phyloP scores from a whole-genome alignment of 805 yeast genomes.

The Candida maltosa region DNA sequence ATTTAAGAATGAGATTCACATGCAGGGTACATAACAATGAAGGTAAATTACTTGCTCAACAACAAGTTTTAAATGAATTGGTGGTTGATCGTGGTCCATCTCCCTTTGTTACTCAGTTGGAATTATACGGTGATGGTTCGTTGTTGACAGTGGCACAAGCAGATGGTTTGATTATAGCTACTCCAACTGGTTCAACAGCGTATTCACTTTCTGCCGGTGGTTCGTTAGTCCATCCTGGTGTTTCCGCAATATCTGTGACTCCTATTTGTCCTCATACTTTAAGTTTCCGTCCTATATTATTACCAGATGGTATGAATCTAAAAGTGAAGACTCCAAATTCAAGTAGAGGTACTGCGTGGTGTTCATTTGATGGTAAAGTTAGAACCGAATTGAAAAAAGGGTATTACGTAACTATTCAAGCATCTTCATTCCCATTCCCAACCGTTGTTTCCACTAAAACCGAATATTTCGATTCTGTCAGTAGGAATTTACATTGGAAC shows the following conservation, averaged over 20 bases:
- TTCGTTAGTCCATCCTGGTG: conserved; percentile 89
- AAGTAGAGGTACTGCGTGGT: conserved; percentile 92
- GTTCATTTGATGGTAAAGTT: conserved; percentile 90
- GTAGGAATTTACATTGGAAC: conserved; percentile 91
- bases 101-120: conserved; percentile 87
- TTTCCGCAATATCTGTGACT: conserved; percentile 86
- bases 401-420: conserved; percentile 79
- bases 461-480: conserved; percentile 80
- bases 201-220: conserved; percentile 96
- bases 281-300: conserved; percentile 84
- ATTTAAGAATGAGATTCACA: conserved; percentile 82
- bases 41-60: conserved; percentile 56
- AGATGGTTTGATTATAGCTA: conserved; percentile 87
- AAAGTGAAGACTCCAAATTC: conserved; percentile 75
- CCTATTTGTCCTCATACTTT: conserved; percentile 96
- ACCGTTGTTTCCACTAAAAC: conserved; percentile 74
- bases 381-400: conserved; percentile 80
- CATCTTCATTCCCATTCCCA: conserved; percentile 91
- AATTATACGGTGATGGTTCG: conserved; percentile 83
- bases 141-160: conserved; percentile 88
- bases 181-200: conserved; percentile 97
- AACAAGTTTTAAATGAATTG: conserved; percentile 84
- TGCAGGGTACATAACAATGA: conserved; percentile 61
- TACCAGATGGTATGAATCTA: conserved; percentile 90
- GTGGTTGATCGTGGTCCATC: conserved; percentile 93